phyloP scores from a whole-genome alignment of 176 grass and related monocot genomes.

The Juncus inflexus region DNA sequence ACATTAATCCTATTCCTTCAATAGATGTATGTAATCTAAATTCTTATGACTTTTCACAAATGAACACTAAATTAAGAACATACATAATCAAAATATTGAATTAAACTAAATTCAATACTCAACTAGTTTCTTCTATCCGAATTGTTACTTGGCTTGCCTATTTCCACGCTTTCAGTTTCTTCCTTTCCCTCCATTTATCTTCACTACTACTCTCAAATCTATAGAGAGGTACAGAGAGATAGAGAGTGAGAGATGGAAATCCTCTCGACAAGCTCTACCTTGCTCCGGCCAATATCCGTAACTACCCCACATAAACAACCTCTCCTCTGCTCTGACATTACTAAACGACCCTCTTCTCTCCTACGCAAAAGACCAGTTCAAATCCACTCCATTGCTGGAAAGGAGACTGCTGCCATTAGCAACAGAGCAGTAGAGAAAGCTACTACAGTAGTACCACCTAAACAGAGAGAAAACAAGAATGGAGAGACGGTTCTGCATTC shows the following conservation, averaged over 20 bases:
- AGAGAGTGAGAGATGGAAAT: conserved; percentile 26
- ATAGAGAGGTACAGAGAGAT: neutral
- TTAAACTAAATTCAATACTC: too few relatives aligned
- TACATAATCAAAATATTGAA: too few relatives aligned
- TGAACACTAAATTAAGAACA: too few relatives aligned
- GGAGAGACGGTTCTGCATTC: conserved; percentile 49
- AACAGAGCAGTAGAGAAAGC: neutral
- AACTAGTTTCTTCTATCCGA: neutral
- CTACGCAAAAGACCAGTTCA: too few relatives aligned
- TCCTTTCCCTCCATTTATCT: conserved; percentile 14
- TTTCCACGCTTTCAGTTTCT: conserved; percentile 46
- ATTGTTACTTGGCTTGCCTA: conserved; percentile 40
- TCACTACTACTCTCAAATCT: neutral
- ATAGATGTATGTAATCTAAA: too few relatives aligned
- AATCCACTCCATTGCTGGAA: too few relatives aligned
- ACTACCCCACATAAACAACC: neutral
- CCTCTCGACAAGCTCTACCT: conserved; percentile 37
- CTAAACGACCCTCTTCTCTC: conserved; percentile 10
- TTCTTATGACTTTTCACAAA: too few relatives aligned
- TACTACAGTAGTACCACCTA: neutral
- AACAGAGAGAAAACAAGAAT: conserved; percentile 8
- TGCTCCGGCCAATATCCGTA: conserved; percentile 29
- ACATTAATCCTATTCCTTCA: too few relatives aligned
- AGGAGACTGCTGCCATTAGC: neutral
- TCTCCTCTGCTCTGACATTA: neutral